Evolutionary conservation across 192 early-diverging fungal genomes (phyloP), one percentile per base, ranked within the genome.

Genomic region (Umbelopsis sp.): DNA sequence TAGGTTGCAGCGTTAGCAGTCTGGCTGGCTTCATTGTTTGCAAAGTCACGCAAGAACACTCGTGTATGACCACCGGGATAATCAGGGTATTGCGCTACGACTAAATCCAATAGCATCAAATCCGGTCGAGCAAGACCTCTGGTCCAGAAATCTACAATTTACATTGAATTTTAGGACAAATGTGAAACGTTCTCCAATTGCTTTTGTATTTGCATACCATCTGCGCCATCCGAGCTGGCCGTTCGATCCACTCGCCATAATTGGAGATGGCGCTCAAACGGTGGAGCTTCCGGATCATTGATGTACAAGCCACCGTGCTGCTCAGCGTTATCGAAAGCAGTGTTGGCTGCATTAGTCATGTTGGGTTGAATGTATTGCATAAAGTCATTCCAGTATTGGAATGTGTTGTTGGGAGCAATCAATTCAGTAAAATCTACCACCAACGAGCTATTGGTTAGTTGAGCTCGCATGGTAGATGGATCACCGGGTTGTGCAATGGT

Each of bases 81-180:
- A 20, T 27, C 21, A 2, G 74, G 77, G 46, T 80, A 85, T 49
- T 82, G 81, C 4, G 69, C 76, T 45, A 64, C 61, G 48, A 85
- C 75, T 58, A 85, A 25, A 30, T 85, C 83, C 47, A 69, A 70
- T 49, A 85, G 48, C 13, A 82, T 12, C 25, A 85, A 69, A 61
- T 85, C 83, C 33, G 83, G 83, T 27, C 83, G 72, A 21, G 79
- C 70, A 10, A 78, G 37, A 27, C 73, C 49, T 22, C 83, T 71
- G 46, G 73, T 81, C 30, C 68, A 66, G 58, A 67, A 82, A 66
- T 85, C 83, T 85, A 61, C 23, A 13, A 67, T 25, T 12, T 11
- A 73, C 48, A 35, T 47, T n/a, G 52, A 10, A 9, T 37, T 20
- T 5, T 23, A 4, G 21, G 2, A 13, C 44, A 11, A 12, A 4